Evolutionary conservation across 2,329 filamentous ascomycete genomes (phyloP).

Genomic region (Coniella lustricola): DNA sequence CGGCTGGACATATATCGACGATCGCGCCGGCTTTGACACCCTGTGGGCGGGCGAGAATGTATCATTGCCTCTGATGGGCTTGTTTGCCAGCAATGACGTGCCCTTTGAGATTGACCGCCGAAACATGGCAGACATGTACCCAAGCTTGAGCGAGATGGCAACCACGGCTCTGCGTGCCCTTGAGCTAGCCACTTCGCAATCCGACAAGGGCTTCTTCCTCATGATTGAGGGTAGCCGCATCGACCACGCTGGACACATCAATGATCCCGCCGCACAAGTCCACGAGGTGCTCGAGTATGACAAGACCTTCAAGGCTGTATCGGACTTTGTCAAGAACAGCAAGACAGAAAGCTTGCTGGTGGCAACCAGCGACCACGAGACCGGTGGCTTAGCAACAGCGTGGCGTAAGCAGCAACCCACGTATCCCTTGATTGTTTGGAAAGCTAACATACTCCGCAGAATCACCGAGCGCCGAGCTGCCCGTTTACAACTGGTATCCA

Average conservation of each 20-base stretch:
- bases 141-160: constrained; percentile 87
- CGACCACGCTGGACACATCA: constrained; percentile 85
- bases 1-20: constrained; percentile 73
- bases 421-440: neutral
- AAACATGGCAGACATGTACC: constrained; percentile 71
- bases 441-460: constrained; percentile 5
- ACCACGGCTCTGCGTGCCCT: constrained; percentile 72
- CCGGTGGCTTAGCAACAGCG: constrained; percentile 77
- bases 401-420: constrained; percentile 49
- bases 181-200: constrained; percentile 71
- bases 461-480: constrained; percentile 31
- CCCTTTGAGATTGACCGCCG: constrained; percentile 91
- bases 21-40: constrained; percentile 67
- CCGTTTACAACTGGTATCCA: constrained; percentile 72
- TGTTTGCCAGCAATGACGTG: constrained; percentile 77
- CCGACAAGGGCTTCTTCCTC: constrained; percentile 90
- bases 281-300: constrained; percentile 96
- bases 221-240: constrained; percentile 98
- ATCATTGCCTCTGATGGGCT: constrained; percentile 74
- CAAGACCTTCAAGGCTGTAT: constrained; percentile 70
- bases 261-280: constrained; percentile 77
- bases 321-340: constrained; percentile 75
- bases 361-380: constrained; percentile 92
- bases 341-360: constrained; percentile 73
- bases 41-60: constrained; percentile 61